These are phyloP conservation scores for Hydnum rufescens DNA, from an alignment of 768 basidiomycete species.

Conservation along the genomic window DNA sequence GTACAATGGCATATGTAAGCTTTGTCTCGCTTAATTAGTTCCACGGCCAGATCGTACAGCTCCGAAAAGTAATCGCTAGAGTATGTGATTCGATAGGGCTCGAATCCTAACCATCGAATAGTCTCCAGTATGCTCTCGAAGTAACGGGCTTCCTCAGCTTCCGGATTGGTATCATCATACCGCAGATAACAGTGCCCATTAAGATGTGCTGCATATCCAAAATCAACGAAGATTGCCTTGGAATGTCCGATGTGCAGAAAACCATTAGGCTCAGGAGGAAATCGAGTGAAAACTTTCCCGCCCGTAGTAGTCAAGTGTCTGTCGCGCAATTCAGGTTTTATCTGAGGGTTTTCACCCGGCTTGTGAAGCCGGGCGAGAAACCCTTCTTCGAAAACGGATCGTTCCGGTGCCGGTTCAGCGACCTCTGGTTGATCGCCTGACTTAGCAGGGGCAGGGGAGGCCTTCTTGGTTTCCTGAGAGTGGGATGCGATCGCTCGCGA, in stretches of 20 bases:
- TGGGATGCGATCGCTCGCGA: not conserved
- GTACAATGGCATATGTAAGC: slow-evolving; percentile 95
- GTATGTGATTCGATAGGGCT: slow-evolving; percentile 98
- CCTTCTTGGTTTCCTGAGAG: slow-evolving; percentile 12
- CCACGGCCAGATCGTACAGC: slow-evolving; percentile 69
- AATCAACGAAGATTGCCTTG: slow-evolving; percentile 95
- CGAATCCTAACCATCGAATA: slow-evolving; percentile 90
- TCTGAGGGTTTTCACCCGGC: slow-evolving; percentile 84
- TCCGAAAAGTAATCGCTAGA: slow-evolving; percentile 91
- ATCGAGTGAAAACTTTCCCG: slow-evolving; percentile 81
- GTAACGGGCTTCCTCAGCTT: slow-evolving; percentile 89
- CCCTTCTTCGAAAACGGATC: slow-evolving; percentile 75
- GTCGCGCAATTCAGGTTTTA: slow-evolving; percentile 54
- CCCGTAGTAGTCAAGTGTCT: slow-evolving; percentile 62
- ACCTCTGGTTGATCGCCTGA: slow-evolving; percentile 15
- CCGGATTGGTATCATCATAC: slow-evolving; percentile 97
- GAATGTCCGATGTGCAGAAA: slow-evolving; percentile 92
- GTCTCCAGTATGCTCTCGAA: slow-evolving; percentile 94
- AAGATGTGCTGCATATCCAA: slow-evolving; percentile 92
- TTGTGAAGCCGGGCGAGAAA: slow-evolving; percentile 85
- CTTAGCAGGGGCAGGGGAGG: slow-evolving; percentile 13
- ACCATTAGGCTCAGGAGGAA: slow-evolving; percentile 97
- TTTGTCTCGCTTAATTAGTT: slow-evolving; percentile 74
- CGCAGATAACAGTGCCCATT: slow-evolving; percentile 86
- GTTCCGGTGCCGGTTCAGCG: slow-evolving; percentile 20